Conservation (phyloP, 495 filamentous ascomycete species). For the Cladorrhinum samala region DNA sequence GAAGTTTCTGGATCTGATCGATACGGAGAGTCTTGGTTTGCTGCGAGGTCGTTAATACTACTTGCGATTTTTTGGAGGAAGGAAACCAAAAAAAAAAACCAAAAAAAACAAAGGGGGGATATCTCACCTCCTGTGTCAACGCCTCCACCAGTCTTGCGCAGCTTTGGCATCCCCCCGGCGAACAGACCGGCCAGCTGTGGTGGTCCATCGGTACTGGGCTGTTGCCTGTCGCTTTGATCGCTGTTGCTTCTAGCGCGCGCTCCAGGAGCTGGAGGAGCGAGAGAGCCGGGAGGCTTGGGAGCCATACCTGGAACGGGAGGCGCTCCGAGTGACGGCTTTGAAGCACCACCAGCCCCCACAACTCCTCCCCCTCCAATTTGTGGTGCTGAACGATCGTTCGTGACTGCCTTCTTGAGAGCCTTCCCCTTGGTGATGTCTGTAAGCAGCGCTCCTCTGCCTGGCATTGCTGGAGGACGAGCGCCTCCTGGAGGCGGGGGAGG, state of each 20-base stretch:
- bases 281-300: slow-evolving; percentile 51
- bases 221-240: slow-evolving; percentile 51
- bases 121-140: slow-evolving; percentile 73
- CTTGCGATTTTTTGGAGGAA: too few relatives aligned
- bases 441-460: slow-evolving; percentile 66
- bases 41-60: slow-evolving; percentile 29
- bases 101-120: neutral
- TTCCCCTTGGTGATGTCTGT: slow-evolving; percentile 82
- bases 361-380: slow-evolving; percentile 43
- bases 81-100: too few relatives aligned
- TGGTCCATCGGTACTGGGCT: slow-evolving; percentile 45
- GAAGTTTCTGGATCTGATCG: slow-evolving; percentile 68
- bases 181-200: slow-evolving; percentile 87
- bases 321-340: slow-evolving; percentile 55
- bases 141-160: slow-evolving; percentile 79
- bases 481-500: slow-evolving; percentile 27
- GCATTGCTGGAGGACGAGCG: slow-evolving; percentile 18
- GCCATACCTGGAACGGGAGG: slow-evolving; percentile 69
- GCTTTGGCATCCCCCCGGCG: slow-evolving; percentile 90
- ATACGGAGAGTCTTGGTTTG: slow-evolving; percentile 68
- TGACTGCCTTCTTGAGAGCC: slow-evolving; percentile 77
- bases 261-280: slow-evolving; percentile 70
- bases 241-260: slow-evolving; percentile 77
- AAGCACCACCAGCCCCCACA: slow-evolving; percentile 39
- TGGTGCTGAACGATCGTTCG: slow-evolving; percentile 92